Evolutionary conservation across 306 rosid genomes (phyloP).

Genomic region (Fragaria ananassa): DNA sequence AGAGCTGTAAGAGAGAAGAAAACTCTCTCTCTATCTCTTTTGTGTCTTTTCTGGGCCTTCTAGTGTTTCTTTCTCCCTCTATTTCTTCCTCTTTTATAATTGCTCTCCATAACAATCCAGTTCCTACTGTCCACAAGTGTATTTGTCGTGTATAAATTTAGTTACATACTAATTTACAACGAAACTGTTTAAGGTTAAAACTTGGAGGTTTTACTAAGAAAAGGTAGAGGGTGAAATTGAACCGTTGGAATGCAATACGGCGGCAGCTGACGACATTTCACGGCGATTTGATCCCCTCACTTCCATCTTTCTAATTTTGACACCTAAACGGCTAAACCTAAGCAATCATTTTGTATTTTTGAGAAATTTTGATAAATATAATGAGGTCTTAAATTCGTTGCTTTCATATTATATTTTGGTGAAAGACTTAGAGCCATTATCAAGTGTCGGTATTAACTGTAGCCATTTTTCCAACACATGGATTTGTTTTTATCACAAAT

Average conservation of each 20-base stretch:
- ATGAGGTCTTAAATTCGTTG: not conserved
- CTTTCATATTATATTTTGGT: not conserved
- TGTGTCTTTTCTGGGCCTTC: constrained; percentile 2
- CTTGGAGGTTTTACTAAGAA: not conserved
- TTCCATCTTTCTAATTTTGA: not conserved
- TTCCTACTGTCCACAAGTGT: constrained; percentile 27
- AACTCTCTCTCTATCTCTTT: constrained; percentile 10
- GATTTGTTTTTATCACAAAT: not conserved
- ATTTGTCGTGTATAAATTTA: constrained; percentile 2
- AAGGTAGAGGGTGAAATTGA: not conserved
- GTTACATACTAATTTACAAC: not conserved
- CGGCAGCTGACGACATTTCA: not conserved
- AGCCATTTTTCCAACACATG: not conserved
- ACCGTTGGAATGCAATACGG: not conserved
- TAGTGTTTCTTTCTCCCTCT: not conserved
- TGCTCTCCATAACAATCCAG: constrained; percentile 19
- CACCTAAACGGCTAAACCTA: not conserved
- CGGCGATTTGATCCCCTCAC: not conserved
- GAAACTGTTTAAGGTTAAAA: not conserved
- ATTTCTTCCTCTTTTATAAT: constrained; percentile 34
- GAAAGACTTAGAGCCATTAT: not conserved
- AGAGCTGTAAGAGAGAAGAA: not conserved
- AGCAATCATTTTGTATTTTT: too few relatives aligned
- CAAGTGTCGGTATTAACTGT: not conserved
- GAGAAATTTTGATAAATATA: not conserved